phyloP scores from a whole-genome alignment of 208 protist genomes.

The Trypanosoma avium region DNA sequence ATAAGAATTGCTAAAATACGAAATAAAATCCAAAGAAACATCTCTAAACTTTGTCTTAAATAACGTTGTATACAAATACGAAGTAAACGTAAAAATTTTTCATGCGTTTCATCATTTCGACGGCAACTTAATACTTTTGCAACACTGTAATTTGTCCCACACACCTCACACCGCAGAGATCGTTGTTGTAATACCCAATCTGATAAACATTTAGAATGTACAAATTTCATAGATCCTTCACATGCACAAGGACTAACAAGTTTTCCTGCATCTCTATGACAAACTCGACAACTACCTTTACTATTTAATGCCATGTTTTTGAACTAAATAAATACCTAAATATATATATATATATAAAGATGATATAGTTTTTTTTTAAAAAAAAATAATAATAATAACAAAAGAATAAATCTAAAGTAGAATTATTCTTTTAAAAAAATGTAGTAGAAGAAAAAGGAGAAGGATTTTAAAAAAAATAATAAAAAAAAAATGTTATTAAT shows the following conservation, averaged over 20 bases:
- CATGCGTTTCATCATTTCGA: background rate
- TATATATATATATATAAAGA: background rate
- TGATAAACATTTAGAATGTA: slow-evolving; percentile 36
- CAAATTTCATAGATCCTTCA: slow-evolving; percentile 35
- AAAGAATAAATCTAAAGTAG: background rate
- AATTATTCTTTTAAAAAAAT: background rate
- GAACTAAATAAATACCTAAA: background rate
- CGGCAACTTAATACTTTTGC: slow-evolving; percentile 17
- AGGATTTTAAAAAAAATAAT: background rate
- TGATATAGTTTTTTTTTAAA: too few relatives aligned
- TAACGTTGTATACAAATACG: slow-evolving; percentile 9
- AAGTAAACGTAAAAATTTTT: slow-evolving; percentile 3
- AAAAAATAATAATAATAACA: background rate
- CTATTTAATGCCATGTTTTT: slow-evolving; percentile 10
- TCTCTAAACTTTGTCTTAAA: background rate
- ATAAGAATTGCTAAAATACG: background rate
- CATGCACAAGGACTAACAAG: slow-evolving; percentile 36
- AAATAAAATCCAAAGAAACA: background rate
- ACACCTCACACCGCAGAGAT: slow-evolving; percentile 39
- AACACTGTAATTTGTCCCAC: slow-evolving; percentile 26
- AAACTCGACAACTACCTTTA: slow-evolving; percentile 30
- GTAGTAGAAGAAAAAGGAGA: slow-evolving; percentile 13
- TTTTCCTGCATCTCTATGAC: slow-evolving; percentile 22
- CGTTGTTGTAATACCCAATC: slow-evolving; percentile 26
- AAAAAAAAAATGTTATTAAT: background rate